phyloP scores from a whole-genome alignment of 129 eudicot genomes.

The Centella asiatica region DNA sequence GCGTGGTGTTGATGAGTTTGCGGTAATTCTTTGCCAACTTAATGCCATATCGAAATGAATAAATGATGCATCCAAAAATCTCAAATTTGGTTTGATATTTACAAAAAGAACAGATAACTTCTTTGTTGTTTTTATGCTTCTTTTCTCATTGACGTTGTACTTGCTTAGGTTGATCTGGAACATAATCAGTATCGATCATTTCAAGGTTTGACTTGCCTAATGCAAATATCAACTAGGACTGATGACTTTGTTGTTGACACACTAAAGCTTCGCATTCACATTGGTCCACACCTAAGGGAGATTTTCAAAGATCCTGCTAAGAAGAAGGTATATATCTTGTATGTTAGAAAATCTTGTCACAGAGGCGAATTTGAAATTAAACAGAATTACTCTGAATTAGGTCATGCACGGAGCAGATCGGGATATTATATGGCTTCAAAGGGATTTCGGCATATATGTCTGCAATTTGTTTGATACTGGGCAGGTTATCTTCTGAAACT shows the following conservation, averaged over 20 bases:
- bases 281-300: slow-evolving; percentile 84
- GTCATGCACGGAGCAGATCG: slow-evolving; percentile 96
- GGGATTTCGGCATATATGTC: slow-evolving; percentile 85
- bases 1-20: slow-evolving; percentile 63
- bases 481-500: slow-evolving; percentile 45
- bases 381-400: slow-evolving; percentile 29
- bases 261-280: slow-evolving; percentile 66
- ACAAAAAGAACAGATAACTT: neutral
- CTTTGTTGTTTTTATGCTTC: too few species aligned
- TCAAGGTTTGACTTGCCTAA: slow-evolving; percentile 98
- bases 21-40: slow-evolving; percentile 33
- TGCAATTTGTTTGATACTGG: slow-evolving; percentile 96
- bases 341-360: slow-evolving; percentile 1
- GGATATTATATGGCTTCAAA: slow-evolving; percentile 89
- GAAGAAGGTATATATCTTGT: slow-evolving; percentile 48
- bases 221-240: slow-evolving; percentile 94
- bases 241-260: slow-evolving; percentile 95
- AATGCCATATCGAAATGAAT: neutral
- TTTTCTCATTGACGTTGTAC: neutral
- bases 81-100: too few species aligned
- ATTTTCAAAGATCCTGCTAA: slow-evolving; percentile 79
- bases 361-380: neutral
- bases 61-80: too few species aligned
- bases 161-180: slow-evolving; percentile 89
- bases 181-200: slow-evolving; percentile 91